Base-by-base conservation (phyloP, 2,329 filamentous ascomycete genomes). In the Parastagonospora avenae region DNA sequence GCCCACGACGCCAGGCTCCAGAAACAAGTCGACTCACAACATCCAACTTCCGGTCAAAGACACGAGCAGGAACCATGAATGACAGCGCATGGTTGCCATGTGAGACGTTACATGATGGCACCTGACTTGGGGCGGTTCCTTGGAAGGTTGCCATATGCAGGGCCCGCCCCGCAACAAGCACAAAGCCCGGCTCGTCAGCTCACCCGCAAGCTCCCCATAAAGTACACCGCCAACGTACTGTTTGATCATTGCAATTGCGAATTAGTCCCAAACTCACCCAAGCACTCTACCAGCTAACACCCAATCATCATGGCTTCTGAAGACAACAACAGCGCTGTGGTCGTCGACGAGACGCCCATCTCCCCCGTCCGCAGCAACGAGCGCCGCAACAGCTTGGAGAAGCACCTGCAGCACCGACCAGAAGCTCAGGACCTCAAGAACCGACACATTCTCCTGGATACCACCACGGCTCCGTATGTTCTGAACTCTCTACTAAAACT, bases 381-480 rank as follows among this genome's bases (percentile, higher is more conserved):
- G 71, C 84, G 86, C 63, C 88, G 91, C 35, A 72, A 75, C 65
- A 74, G 72, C 60, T 71, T 79, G 46, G 76, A 78, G 65, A 79
- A 77, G 63, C 75, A 77, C 53, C 66, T 81, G 45, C 78, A 80
- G 66, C 74, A 72, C 39, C 72, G 79, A 6, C 79, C 79, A 4
- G 77, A 80, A 16, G 71, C 72, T 11, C 79, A 88, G 68, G 86
- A 89, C 54, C 76, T 90, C 54, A 89, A 87, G 75, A 82, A 88
- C 59, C 77, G 84, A 55, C 83, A 89, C 66, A 90, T 90, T 56
- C 72, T 90, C 44, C 78, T 88, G 4, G 83, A 88, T 63, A 88
- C 85, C 2, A 86, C 79, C 63, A 84, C 85, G 59, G 87, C 87
- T 38, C 87, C 87, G 82, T 88, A 77, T 54, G 82, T 72, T 8